Conservation (phyloP, 2,329 filamentous ascomycete species). For the Chaetomium sp. region DNA sequence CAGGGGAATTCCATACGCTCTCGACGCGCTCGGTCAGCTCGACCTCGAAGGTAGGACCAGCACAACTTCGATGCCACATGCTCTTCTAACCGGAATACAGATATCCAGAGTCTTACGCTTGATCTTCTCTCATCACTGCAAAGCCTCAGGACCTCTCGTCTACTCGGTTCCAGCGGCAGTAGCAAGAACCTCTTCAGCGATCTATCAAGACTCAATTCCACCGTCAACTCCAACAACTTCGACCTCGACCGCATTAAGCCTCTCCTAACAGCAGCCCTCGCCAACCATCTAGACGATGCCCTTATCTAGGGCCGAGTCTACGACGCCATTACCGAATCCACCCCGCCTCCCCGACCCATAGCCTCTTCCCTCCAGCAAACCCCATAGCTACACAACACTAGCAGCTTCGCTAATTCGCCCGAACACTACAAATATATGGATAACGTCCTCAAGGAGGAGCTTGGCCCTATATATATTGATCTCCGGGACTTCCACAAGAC, state of each 20-base stretch:
- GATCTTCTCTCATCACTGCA: neutral
- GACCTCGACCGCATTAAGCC: slow-evolving; percentile 3
- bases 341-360: neutral
- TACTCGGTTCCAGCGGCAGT: neutral
- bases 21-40: neutral
- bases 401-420: slow-evolving; percentile 5
- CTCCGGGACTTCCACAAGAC: neutral
- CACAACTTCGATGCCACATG: no score
- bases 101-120: neutral
- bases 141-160: neutral
- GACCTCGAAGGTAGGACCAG: slow-evolving; percentile 8
- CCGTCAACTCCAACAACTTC: neutral
- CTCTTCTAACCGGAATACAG: no score
- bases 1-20: no score
- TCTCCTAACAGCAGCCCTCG: neutral
- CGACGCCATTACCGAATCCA: neutral
- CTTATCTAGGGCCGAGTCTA: slow-evolving; percentile 3
- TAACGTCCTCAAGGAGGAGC: slow-evolving; percentile 9
- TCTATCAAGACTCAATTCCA: neutral
- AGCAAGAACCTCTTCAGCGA: neutral
- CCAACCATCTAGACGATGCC: slow-evolving; percentile 2
- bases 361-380: neutral
- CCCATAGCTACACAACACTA: neutral
- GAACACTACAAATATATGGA: neutral
- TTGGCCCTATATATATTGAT: slow-evolving; percentile 5